Conservation (phyloP, 306 rosid genomes). For the Sechiopsis laciniata region DNA sequence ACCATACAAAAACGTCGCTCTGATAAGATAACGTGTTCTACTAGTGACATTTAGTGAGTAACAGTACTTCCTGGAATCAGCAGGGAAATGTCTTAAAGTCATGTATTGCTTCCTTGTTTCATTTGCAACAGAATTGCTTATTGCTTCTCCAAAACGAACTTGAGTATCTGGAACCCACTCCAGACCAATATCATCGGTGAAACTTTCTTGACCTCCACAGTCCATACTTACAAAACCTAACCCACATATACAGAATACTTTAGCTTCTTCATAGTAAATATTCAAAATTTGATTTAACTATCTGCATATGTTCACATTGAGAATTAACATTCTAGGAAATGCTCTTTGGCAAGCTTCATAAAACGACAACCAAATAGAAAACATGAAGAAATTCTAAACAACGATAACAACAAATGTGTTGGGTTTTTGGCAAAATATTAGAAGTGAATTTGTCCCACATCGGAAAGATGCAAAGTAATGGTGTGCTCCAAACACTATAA, state of each 20-base stretch:
- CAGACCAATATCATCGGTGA: slow-evolving; percentile 74
- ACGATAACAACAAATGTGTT: too few relatives aligned
- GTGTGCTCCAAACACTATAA: too few relatives aligned
- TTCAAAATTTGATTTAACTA: background rate
- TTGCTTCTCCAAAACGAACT: slow-evolving; percentile 48
- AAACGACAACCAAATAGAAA: background rate
- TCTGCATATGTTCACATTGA: background rate
- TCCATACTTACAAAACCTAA: slow-evolving; percentile 89
- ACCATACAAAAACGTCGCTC: slow-evolving; percentile 89
- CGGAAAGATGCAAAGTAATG: too few relatives aligned
- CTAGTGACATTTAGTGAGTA: slow-evolving; percentile 63
- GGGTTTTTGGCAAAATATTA: too few relatives aligned
- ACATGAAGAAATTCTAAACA: background rate
- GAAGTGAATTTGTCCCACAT: too few relatives aligned
- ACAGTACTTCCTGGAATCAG: slow-evolving; percentile 87
- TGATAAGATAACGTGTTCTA: slow-evolving; percentile 79
- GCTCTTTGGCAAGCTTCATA: background rate
- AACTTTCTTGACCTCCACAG: slow-evolving; percentile 72
- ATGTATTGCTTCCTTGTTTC: slow-evolving; percentile 68
- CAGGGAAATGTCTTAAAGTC: slow-evolving; percentile 71
- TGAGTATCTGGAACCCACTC: slow-evolving; percentile 64
- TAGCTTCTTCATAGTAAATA: background rate
- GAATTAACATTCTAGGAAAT: background rate
- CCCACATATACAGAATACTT: slow-evolving; percentile 22
- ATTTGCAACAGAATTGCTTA: slow-evolving; percentile 50